These are phyloP conservation scores for sorghum (Sorghum bicolor) DNA, from an alignment of 176 grass and related monocot genomes.

Conservation along the genomic window Sorghum_bicolor_NCBIv3 NC_012878.2:46098501-46099000, in stretches of 20 bases:
- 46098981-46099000: neutral
- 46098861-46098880: neutral
- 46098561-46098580: neutral
- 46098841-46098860: neutral
- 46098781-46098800: no score
- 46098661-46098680: neutral
- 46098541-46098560: neutral
- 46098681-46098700: neutral
- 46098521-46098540: neutral
- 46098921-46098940: neutral
- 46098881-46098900: neutral
- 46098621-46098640: neutral
- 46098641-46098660: neutral
- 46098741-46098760: neutral
- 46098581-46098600: neutral
- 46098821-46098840: neutral
- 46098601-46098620: neutral
- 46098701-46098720: conserved; percentile 4
- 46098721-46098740: neutral
- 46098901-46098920: neutral
- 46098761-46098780: no score
- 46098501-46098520: neutral
- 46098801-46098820: neutral
- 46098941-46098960: neutral
- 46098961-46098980: neutral